Evolutionary conservation across 305 asterid genomes (phyloP).

Genomic region (Fraxinus paxiana): DNA sequence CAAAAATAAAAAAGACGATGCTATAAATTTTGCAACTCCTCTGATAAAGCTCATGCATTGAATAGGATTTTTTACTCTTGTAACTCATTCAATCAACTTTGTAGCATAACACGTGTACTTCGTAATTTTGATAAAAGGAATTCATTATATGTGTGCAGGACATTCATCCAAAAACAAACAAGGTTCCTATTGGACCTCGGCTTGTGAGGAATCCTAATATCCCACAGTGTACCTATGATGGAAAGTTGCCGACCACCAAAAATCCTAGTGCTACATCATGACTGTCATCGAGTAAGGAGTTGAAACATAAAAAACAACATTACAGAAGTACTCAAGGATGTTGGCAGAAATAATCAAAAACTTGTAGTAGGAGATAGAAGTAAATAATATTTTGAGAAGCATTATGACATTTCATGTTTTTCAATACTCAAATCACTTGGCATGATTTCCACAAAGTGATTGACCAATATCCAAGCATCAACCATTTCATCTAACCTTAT

Average conservation of each 20-base stretch:
- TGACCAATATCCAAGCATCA: not conserved
- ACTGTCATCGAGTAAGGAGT: slow-evolving; percentile 3
- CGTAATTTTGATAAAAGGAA: not conserved
- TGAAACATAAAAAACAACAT: not conserved
- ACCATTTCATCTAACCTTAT: not conserved
- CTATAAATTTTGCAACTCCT: not conserved
- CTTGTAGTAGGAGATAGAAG: not conserved
- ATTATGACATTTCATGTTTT: not conserved
- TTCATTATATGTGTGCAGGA: slow-evolving; percentile 49
- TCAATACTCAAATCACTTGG: not conserved
- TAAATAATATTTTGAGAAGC: not conserved
- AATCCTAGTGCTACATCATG: slow-evolving; percentile 49
- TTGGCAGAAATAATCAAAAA: not conserved
- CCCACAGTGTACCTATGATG: slow-evolving; percentile 80
- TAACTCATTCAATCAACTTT: not conserved
- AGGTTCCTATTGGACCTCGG: slow-evolving; percentile 62
- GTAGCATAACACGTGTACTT: not conserved
- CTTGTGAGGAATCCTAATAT: slow-evolving; percentile 50
- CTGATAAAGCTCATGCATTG: not conserved
- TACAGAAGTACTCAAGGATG: not conserved
- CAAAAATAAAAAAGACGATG: too few relatives aligned
- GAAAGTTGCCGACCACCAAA: slow-evolving; percentile 67
- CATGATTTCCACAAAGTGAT: not conserved
- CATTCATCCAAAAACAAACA: slow-evolving; percentile 49
- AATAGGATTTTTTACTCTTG: too few relatives aligned